Conservation (phyloP, 768 basidiomycete genomes). For the Crepidotus variabilis region DNA sequence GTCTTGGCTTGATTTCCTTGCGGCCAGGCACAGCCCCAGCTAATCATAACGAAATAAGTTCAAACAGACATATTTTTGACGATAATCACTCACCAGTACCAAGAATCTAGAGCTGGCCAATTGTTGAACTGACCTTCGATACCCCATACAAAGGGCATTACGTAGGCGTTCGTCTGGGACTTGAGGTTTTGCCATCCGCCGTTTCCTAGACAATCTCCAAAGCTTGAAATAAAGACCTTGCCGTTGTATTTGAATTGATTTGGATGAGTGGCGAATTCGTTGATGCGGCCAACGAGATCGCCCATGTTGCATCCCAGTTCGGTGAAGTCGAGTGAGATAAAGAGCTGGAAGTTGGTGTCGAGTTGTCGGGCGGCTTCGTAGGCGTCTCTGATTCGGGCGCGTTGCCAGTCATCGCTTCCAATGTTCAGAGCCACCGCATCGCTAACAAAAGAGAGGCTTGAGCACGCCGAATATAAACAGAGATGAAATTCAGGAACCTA, state of each 20-base stretch:
- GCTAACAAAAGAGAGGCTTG: slow-evolving; percentile 17
- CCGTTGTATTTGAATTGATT: slow-evolving; percentile 53
- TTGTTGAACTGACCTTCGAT: slow-evolving; percentile 38
- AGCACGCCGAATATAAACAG: slow-evolving; percentile 13
- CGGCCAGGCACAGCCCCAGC: slow-evolving; percentile 67
- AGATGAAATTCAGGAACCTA: slow-evolving; percentile 19
- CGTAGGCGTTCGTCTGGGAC: slow-evolving; percentile 41
- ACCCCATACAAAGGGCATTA: slow-evolving; percentile 57
- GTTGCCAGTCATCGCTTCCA: slow-evolving; percentile 52
- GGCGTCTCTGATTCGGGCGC: slow-evolving; percentile 41
- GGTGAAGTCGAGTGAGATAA: slow-evolving; percentile 55
- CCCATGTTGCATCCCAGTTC: slow-evolving; percentile 44
- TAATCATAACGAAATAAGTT: slow-evolving; percentile 9
- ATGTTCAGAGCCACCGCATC: slow-evolving; percentile 66
- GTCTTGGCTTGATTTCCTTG: slow-evolving; percentile 40
- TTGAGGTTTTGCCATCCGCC: slow-evolving; percentile 42
- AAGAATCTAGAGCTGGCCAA: slow-evolving; percentile 49
- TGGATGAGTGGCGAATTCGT: slow-evolving; percentile 43
- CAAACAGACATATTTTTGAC: background rate
- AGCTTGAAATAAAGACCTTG: slow-evolving; percentile 58
- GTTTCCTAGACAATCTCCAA: slow-evolving; percentile 55
- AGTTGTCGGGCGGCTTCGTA: slow-evolving; percentile 44
- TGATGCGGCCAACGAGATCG: slow-evolving; percentile 39
- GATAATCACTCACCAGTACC: slow-evolving; percentile 37
- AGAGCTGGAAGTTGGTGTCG: slow-evolving; percentile 44